Conservation (phyloP, 345 rosid genomes). For the Cardamine occulta region DNA sequence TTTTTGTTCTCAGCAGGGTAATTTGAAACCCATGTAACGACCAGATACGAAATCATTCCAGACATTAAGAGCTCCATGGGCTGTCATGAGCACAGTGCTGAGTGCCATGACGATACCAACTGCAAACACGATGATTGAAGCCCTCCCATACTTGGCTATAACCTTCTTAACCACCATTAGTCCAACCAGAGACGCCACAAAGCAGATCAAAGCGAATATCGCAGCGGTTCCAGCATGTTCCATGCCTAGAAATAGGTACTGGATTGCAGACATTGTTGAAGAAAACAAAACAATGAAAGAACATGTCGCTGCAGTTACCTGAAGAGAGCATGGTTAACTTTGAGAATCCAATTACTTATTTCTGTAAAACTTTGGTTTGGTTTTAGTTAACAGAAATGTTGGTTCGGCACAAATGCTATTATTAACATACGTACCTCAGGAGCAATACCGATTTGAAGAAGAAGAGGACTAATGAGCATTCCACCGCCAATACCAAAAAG, state of each 20-base stretch:
- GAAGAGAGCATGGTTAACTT: not conserved
- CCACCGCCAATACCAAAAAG: slow-evolving; percentile 87
- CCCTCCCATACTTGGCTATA: slow-evolving; percentile 62
- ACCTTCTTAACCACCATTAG: slow-evolving; percentile 61
- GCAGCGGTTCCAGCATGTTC: slow-evolving; percentile 54
- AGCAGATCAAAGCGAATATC: slow-evolving; percentile 58
- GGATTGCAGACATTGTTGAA: slow-evolving; percentile 46
- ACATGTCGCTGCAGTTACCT: slow-evolving; percentile 73
- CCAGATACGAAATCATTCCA: slow-evolving; percentile 66
- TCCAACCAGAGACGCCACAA: slow-evolving; percentile 65
- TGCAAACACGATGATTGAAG: slow-evolving; percentile 75
- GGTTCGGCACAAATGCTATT: no score
- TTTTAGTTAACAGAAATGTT: no score
- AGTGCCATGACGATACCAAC: slow-evolving; percentile 72
- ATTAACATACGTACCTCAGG: slow-evolving; percentile 56
- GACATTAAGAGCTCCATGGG: slow-evolving; percentile 57
- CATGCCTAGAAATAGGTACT: slow-evolving; percentile 72
- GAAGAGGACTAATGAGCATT: slow-evolving; percentile 85
- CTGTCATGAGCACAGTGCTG: slow-evolving; percentile 64
- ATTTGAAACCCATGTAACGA: slow-evolving; percentile 66
- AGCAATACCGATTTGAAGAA: slow-evolving; percentile 69
- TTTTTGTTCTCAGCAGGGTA: slow-evolving; percentile 50
- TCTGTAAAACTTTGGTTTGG: not conserved
- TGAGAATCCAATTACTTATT: not conserved
- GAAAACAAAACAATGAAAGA: slow-evolving; percentile 46